Percentiles rank a stretch among this genome's conserved stretches.
These are phyloP conservation scores for Jamesozyma gamospora DNA, from an alignment of 805 yeast genomes.

Conservation along the genomic window DNA sequence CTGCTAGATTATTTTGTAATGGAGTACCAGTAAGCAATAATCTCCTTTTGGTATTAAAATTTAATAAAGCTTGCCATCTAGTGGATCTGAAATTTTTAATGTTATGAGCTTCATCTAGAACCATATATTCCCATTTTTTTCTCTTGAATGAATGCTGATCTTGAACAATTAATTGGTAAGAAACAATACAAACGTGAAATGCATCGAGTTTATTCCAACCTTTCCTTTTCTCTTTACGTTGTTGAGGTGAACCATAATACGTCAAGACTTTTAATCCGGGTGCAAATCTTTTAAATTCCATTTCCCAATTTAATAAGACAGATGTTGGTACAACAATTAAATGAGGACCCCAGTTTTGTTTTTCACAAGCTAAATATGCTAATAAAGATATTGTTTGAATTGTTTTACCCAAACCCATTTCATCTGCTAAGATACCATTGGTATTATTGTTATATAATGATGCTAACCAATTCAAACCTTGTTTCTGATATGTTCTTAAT, in stretches of 20 bases:
- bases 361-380: slow-evolving; percentile 84
- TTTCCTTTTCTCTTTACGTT: slow-evolving; percentile 85
- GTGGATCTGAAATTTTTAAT: slow-evolving; percentile 93
- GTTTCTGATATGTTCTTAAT: slow-evolving; percentile 84
- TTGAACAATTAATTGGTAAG: slow-evolving; percentile 94
- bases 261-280: slow-evolving; percentile 96
- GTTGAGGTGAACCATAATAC: slow-evolving; percentile 94
- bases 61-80: slow-evolving; percentile 91
- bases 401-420: slow-evolving; percentile 97
- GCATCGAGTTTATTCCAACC: slow-evolving; percentile 98
- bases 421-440: slow-evolving; percentile 96
- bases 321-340: slow-evolving; percentile 94
- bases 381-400: slow-evolving; percentile 87
- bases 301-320: slow-evolving; percentile 96
- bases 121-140: slow-evolving; percentile 93
- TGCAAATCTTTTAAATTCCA: slow-evolving; percentile 97
- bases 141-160: slow-evolving; percentile 91
- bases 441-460: slow-evolving; percentile 85
- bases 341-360: slow-evolving; percentile 97
- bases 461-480: slow-evolving; percentile 95
- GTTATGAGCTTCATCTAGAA: slow-evolving; percentile 95
- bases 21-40: slow-evolving; percentile 93
- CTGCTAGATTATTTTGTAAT: slow-evolving; percentile 86
- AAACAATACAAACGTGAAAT: slow-evolving; percentile 93
- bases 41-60: slow-evolving; percentile 86